Percentiles rank a stretch among this genome's conserved stretches.
These are phyloP conservation scores for Jacaranda copaia DNA, from an alignment of 257 asterid species.

Conservation along the genomic window DNA sequence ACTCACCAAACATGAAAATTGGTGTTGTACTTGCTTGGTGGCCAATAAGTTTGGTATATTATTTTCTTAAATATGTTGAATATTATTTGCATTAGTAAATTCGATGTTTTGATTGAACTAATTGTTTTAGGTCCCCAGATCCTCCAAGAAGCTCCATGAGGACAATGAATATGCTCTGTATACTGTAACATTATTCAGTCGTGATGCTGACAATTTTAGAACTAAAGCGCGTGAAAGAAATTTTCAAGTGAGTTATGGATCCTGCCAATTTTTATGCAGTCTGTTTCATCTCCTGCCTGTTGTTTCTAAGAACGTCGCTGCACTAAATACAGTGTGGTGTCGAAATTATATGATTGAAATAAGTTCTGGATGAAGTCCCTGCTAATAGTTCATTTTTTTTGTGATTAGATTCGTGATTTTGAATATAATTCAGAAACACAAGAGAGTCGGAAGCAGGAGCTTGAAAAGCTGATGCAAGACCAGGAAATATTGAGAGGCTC, in stretches of 20 bases:
- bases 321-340: not conserved
- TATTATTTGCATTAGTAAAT: constrained; percentile 26
- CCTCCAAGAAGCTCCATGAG: constrained; percentile 88
- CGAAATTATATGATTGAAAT: not conserved
- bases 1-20: constrained; percentile 1
- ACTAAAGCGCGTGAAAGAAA: constrained; percentile 80
- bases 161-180: constrained; percentile 87
- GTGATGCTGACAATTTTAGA: constrained; percentile 94
- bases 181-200: constrained; percentile 78
- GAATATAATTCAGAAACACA: constrained; percentile 73
- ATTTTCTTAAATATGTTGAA: constrained; percentile 9
- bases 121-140: constrained; percentile 86
- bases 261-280: constrained; percentile 6
- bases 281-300: constrained; percentile 18
- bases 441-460: constrained; percentile 74
- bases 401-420: constrained; percentile 77
- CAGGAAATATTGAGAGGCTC: constrained; percentile 79
- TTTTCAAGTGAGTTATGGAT: constrained; percentile 66
- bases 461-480: constrained; percentile 76
- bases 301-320: not conserved
- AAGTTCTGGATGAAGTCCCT: not conserved
- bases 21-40: constrained; percentile 23
- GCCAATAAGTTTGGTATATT: not conserved
- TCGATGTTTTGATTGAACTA: constrained; percentile 40
- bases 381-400: constrained; percentile 36